phyloP scores from a whole-genome alignment of 2,329 filamentous ascomycete genomes.

The Raffaelea deltoideospora region DNA sequence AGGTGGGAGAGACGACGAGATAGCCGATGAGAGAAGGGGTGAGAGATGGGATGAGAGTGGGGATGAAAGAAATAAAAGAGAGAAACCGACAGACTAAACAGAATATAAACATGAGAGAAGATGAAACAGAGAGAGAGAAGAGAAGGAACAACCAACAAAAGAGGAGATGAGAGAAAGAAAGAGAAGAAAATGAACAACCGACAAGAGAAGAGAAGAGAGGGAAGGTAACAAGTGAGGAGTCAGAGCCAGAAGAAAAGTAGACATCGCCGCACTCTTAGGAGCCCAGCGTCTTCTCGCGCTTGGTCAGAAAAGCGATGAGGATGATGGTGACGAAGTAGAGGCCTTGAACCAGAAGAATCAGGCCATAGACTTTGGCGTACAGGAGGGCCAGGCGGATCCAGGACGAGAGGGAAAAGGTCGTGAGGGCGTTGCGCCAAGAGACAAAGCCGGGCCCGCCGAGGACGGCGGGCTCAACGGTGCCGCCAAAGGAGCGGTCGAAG shows the following conservation, averaged over 20 bases:
- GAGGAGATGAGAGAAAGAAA: not conserved
- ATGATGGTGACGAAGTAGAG: constrained; percentile 34
- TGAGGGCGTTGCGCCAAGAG: constrained; percentile 63
- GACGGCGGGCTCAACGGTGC: constrained; percentile 59
- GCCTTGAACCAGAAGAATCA: constrained; percentile 32
- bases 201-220: not conserved
- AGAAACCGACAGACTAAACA: too few relatives aligned
- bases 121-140: not conserved
- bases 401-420: constrained; percentile 56
- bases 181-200: not conserved
- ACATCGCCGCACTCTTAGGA: constrained; percentile 10
- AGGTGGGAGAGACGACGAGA: too few relatives aligned
- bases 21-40: too few relatives aligned
- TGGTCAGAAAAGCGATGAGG: too few relatives aligned
- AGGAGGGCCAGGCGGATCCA: constrained; percentile 61
- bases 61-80: too few relatives aligned
- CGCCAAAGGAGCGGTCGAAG: constrained; percentile 76
- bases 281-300: too few relatives aligned
- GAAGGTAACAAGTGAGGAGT: too few relatives aligned
- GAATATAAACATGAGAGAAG: too few relatives aligned
- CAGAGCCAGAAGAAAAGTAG: not conserved
- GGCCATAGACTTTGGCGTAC: constrained; percentile 53
- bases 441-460: constrained; percentile 59
- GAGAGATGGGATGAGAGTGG: too few relatives aligned
- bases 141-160: not conserved